Conservation (phyloP, 805 yeast species). For the Starmerella vitae region DNA sequence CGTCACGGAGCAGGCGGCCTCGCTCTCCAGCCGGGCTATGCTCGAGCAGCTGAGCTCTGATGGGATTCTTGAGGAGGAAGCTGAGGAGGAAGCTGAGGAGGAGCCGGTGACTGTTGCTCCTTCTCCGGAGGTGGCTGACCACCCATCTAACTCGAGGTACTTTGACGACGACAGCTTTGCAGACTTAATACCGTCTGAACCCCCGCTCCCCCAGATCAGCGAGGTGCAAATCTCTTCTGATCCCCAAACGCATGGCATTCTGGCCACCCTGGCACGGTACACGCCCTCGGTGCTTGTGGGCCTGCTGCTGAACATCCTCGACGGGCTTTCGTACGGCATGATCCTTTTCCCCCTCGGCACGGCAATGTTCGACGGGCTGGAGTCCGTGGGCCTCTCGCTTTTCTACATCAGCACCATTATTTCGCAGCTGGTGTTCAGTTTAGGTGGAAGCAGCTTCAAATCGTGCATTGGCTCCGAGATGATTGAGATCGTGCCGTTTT, state of each 20-base stretch:
- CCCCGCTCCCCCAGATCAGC: neutral
- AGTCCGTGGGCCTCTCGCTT: slow-evolving; percentile 85
- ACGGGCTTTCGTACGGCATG: slow-evolving; percentile 94
- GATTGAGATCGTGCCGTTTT: slow-evolving; percentile 98
- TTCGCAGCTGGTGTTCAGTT: slow-evolving; percentile 73
- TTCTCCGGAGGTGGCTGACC: neutral
- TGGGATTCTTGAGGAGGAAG: neutral
- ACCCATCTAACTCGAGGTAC: neutral
- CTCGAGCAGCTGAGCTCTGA: slow-evolving; percentile 10
- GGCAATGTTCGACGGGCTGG: slow-evolving; percentile 59
- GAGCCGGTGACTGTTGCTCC: neutral
- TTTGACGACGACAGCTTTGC: neutral
- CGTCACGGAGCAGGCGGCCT: slow-evolving; percentile 19
- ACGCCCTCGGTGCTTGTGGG: slow-evolving; percentile 81
- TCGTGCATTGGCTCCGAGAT: slow-evolving; percentile 94
- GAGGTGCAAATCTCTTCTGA: neutral
- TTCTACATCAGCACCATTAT: slow-evolving; percentile 85
- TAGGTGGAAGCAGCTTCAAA: slow-evolving; percentile 82
- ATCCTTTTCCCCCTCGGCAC: slow-evolving; percentile 88
- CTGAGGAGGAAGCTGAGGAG: slow-evolving; percentile 1
- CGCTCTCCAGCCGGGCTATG: slow-evolving; percentile 17
- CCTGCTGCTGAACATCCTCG: slow-evolving; percentile 68
- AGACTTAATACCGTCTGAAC: slow-evolving; percentile 3
- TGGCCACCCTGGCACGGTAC: slow-evolving; percentile 21
- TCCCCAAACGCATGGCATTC: neutral